Percentiles rank a stretch among this genome's conserved stretches.
These are phyloP conservation scores for Cladosporium sp. DNA, from an alignment of 2,329 filamentous ascomycete genomes.

Conservation along the genomic window DNA sequence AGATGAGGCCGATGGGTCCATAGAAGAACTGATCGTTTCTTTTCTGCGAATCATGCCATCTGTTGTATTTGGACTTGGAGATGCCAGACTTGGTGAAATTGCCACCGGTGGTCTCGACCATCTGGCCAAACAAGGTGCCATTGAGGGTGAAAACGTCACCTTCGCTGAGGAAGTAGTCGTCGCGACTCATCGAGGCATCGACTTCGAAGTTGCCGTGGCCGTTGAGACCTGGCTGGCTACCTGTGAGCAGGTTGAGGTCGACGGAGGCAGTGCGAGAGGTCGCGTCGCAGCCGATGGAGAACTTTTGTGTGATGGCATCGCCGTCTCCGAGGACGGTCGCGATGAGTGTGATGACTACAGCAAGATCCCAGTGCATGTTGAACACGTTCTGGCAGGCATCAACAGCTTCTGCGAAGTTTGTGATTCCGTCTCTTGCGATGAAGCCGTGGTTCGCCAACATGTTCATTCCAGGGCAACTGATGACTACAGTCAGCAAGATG, in stretches of 20 bases:
- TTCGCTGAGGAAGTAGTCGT: slow-evolving; percentile 38
- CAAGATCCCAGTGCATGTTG: slow-evolving; percentile 44
- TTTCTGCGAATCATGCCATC: slow-evolving; percentile 41
- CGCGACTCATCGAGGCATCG: slow-evolving; percentile 41
- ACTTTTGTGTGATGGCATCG: slow-evolving; percentile 39
- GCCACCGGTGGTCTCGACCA: slow-evolving; percentile 37
- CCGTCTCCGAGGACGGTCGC: slow-evolving; percentile 40
- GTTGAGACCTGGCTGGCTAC: slow-evolving; percentile 37
- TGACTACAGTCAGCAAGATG: slow-evolving; percentile 19
- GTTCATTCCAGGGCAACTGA: slow-evolving; percentile 41
- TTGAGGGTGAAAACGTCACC: slow-evolving; percentile 42
- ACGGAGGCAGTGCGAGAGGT: slow-evolving; percentile 36
- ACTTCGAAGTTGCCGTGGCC: slow-evolving; percentile 43
- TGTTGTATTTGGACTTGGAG: slow-evolving; percentile 42
- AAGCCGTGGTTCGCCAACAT: slow-evolving; percentile 43
- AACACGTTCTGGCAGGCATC: slow-evolving; percentile 45
- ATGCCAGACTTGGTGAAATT: slow-evolving; percentile 22
- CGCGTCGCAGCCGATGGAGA: slow-evolving; percentile 44
- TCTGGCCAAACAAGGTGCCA: slow-evolving; percentile 39
- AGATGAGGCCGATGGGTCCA: slow-evolving; percentile 40
- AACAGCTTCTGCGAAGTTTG: slow-evolving; percentile 42
- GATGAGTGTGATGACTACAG: slow-evolving; percentile 39
- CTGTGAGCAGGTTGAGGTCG: neutral
- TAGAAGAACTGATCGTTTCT: slow-evolving; percentile 45
- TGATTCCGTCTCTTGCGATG: slow-evolving; percentile 42